Base-by-base conservation (phyloP, 1,284 basidiomycete genomes). In the Trichosporon asahii region DNA sequence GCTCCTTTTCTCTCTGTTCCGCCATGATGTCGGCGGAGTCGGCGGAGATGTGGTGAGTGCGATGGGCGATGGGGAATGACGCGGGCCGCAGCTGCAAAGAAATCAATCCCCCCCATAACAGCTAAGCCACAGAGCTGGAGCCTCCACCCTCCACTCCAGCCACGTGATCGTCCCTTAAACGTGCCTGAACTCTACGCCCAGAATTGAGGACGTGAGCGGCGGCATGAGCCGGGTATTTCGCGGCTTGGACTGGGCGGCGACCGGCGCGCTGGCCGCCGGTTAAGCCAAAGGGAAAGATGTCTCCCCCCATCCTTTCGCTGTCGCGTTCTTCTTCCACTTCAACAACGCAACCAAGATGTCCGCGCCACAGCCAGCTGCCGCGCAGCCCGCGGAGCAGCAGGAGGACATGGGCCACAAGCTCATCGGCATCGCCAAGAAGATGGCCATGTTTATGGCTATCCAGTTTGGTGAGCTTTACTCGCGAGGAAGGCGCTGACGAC, bases 401-500 rank as follows among this genome's bases (percentile, higher is more conserved):
- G 67, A 69, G 12, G 71, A 70, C 7, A 37, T 49, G 44, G 65
- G 70, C n/a, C 67, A 67, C 64, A 78, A 75, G 70, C 33, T 72
- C 8, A 6, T n/a, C 44, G 65, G 53, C 25, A 66, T 80, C 29
- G 70, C 72, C 6, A 66, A 70, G 29, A 72, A 75, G 9, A 66
- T 80, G 15, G 77, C 69, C 61, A 76, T 77, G 74, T 80, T 81
- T 66, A 23, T 79, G 23, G 76, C 70, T 3, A 64, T 79, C 21
- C 81, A 82, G 68, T 68, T 70, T 27, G 79, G 81, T 82, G 60
- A 73, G 79, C 74, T n/a, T n/a, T 12, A 46, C n/a, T 18, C 2
- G 21, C 27, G 12, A 9, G 15, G 60, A 37, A 27, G 15, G 27
- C 27, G 68, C 68, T 70, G 57, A 74, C 63, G 37, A 0, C 61